Percentiles rank a stretch among this genome's conserved stretches.
These are phyloP conservation scores for Diaporthe humulicola DNA, from an alignment of 2,329 filamentous ascomycete species.

Conservation along the genomic window DNA sequence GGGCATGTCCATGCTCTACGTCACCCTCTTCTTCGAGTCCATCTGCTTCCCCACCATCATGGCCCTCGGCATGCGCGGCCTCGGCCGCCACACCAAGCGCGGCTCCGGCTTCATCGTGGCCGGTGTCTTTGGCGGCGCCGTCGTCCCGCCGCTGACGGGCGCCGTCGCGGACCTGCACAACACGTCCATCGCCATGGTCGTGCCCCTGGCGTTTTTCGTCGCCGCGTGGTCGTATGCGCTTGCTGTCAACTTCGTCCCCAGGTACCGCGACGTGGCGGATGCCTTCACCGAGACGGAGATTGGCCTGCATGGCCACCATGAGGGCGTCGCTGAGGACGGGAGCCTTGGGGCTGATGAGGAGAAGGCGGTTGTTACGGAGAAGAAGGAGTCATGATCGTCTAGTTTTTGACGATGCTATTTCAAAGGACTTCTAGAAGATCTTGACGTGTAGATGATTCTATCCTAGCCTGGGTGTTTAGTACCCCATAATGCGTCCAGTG, in stretches of 20 bases:
- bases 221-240: conserved; percentile 68
- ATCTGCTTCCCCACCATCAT: conserved; percentile 88
- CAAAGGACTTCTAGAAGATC: no score
- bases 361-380: conserved; percentile 36
- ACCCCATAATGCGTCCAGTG: not conserved
- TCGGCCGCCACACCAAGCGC: conserved; percentile 82
- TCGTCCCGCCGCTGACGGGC: conserved; percentile 79
- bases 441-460: not conserved
- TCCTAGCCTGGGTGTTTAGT: no score
- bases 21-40: conserved; percentile 83
- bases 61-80: conserved; percentile 79
- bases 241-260: conserved; percentile 75
- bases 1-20: conserved; percentile 73
- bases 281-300: conserved; percentile 62
- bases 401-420: not conserved
- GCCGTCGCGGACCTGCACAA: conserved; percentile 73
- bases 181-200: conserved; percentile 74
- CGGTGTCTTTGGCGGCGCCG: conserved; percentile 79
- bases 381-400: conserved; percentile 8
- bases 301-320: conserved; percentile 49
- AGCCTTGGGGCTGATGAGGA: conserved; percentile 38
- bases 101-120: conserved; percentile 80
- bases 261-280: conserved; percentile 74
- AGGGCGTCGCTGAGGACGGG: conserved; percentile 31
- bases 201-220: conserved; percentile 73